A percentile compares a stretch with the other conserved stretches of the same genome.
phyloP scores from a whole-genome alignment of 768 basidiomycete genomes.

The Lyophyllum shimeji region DNA sequence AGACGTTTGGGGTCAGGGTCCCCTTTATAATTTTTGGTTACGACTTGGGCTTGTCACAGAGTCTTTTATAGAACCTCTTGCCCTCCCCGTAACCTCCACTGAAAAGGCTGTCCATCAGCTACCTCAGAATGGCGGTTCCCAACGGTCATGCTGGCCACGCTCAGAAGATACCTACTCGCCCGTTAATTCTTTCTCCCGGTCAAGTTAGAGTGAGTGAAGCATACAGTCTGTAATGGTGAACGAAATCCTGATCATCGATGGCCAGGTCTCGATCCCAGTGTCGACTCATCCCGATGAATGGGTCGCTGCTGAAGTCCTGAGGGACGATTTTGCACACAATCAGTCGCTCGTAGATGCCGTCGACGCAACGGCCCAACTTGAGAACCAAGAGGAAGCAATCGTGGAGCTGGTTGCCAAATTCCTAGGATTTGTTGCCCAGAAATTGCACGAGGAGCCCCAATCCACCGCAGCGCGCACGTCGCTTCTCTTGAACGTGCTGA shows the following conservation, averaged over 20 bases:
- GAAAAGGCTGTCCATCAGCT: conserved; percentile 19
- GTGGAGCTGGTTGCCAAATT: conserved; percentile 84
- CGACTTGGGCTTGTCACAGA: conserved; percentile 22
- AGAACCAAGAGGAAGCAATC: conserved; percentile 60
- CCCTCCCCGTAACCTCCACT: conserved; percentile 18
- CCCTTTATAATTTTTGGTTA: conserved; percentile 36
- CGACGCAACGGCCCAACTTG: conserved; percentile 51
- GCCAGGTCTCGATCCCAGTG: conserved; percentile 83
- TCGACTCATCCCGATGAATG: conserved; percentile 81
- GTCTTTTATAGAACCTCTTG: conserved; percentile 20
- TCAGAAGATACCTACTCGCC: conserved; percentile 43
- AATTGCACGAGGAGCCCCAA: conserved; percentile 54
- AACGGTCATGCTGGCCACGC: conserved; percentile 35
- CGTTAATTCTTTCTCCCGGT: conserved; percentile 45
- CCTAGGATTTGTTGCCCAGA: conserved; percentile 71
- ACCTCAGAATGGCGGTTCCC: conserved; percentile 35
- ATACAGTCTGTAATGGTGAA: conserved; percentile 9
- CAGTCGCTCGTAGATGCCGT: conserved; percentile 57
- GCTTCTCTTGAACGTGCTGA: conserved; percentile 73
- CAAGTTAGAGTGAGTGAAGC: conserved; percentile 49
- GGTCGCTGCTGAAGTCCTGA: conserved; percentile 89
- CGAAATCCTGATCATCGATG: conserved; percentile 8
- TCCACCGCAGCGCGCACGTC: conserved; percentile 53
- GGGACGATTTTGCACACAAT: conserved; percentile 81
- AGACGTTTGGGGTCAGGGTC: conserved; percentile 41